Base-by-base conservation (phyloP, 352 stramenopile species). In the Pythium rhizo-oryzae region DNA sequence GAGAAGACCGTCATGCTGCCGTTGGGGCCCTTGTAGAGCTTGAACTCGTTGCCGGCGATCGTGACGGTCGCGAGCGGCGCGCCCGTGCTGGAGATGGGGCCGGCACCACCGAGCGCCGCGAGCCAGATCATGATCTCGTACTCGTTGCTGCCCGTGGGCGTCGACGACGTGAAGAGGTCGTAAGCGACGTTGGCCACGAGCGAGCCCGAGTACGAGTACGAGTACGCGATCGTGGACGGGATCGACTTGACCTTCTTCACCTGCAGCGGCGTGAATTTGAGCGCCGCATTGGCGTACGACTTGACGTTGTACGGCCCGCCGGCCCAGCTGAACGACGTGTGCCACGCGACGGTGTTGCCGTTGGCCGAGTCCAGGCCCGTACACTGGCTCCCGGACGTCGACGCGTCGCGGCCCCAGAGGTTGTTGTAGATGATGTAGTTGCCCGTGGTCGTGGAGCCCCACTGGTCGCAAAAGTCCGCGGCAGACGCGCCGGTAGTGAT, bases 351-450 rank as follows among this genome's bases (percentile, higher is more conserved):
- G 7, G 70, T 62, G 30, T 65, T 62, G 50, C 68, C 73, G 35
- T 47, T 75, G 33, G 53, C 65, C 53, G 72, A 66, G 41, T 67
- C 69, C 7, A 81, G 75, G 16, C 70, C 57, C 21, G 77, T 84
- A 70, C 77, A 82, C 60, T 84, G 77, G 3, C 41, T 58, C 46
- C 77, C 77, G 16, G 61, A 75, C 8, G 65, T 67, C 43, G 77
- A 72, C 2, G 73, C 69, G 28, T 72, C 57, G 44, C 71, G 25
- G 33, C 57, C 70, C 77, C 77, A 84, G 8, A 84, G 63, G 56
- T 84, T 74, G 75, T 84, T 84, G 70, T 84, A 84, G 11, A 84
- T 58, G 8, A 74, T 84, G 72, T 76, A 84, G 62, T 74, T 67
- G 39, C 69, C 71, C 4, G 75, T 62, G 8, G 60, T 76, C 4